A percentile compares a stretch with the other conserved stretches of the same genome.
Evolutionary conservation across 306 rosid species (phyloP).

Genomic region (Acacia crassicarpa): DNA sequence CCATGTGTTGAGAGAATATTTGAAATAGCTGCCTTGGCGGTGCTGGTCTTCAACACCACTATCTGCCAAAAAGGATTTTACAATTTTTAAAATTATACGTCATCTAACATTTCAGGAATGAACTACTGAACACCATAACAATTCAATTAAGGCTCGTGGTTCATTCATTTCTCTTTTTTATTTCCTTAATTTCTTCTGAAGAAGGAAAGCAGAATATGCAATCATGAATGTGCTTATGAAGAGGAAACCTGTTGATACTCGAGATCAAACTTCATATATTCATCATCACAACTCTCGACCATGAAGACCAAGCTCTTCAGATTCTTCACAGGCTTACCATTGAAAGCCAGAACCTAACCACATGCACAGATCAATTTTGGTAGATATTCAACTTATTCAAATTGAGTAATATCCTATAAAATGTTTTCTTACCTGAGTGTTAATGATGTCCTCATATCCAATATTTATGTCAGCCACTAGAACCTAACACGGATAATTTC

Average conservation of each 20-base stretch:
- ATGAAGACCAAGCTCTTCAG: constrained; percentile 69
- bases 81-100: constrained; percentile 13
- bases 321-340: constrained; percentile 84
- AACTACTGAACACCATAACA: no score
- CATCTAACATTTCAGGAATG: background rate
- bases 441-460: constrained; percentile 85
- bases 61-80: constrained; percentile 37
- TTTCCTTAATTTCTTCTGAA: background rate
- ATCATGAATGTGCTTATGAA: background rate
- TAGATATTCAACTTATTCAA: background rate
- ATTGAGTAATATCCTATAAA: background rate
- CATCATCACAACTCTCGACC: constrained; percentile 76
- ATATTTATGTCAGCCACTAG: constrained; percentile 89
- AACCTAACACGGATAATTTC: constrained; percentile 49
- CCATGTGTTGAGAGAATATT: constrained; percentile 71
- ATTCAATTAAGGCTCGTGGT: no score
- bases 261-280: constrained; percentile 72
- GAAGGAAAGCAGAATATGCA: background rate
- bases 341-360: constrained; percentile 69
- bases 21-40: constrained; percentile 63
- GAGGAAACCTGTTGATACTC: constrained; percentile 80
- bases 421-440: constrained; percentile 66
- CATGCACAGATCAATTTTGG: constrained; percentile 7
- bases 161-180: no score
- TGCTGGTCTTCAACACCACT: constrained; percentile 57